Evolutionary conservation across 345 rosid species (phyloP).

Genomic region (Alliaria petiolata): DNA sequence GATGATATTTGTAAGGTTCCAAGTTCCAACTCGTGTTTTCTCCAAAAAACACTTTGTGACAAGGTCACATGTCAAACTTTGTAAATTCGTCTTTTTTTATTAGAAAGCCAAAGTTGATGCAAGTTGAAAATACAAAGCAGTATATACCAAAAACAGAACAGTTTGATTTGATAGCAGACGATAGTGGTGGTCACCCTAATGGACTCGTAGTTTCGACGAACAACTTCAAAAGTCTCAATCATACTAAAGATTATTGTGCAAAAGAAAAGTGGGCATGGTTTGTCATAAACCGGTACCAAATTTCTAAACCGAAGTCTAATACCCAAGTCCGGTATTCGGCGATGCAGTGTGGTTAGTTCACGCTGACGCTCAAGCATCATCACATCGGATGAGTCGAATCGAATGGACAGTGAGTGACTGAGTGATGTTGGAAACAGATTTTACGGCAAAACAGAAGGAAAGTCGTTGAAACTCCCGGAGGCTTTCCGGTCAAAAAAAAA

Average conservation of each 20-base stretch:
- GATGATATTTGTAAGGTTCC: too few relatives aligned
- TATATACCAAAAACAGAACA: too few relatives aligned
- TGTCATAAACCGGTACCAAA: constrained; percentile 3
- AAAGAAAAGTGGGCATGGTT: neutral
- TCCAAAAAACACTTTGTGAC: neutral
- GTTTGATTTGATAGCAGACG: too few relatives aligned
- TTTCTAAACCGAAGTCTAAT: neutral
- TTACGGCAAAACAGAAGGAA: neutral
- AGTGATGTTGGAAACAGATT: neutral
- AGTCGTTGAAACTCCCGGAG: neutral
- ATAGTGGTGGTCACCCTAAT: too few relatives aligned
- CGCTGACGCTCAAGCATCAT: neutral
- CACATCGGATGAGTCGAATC: constrained; percentile 4
- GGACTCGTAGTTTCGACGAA: too few relatives aligned
- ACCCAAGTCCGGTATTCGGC: neutral
- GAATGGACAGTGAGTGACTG: neutral
- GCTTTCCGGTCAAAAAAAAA: neutral
- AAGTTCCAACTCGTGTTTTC: neutral
- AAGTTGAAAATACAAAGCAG: too few relatives aligned
- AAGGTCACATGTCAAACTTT: too few relatives aligned
- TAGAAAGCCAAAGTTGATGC: too few relatives aligned
- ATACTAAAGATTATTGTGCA: too few relatives aligned
- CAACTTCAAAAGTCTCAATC: too few relatives aligned
- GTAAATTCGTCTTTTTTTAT: too few relatives aligned
- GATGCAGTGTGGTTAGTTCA: neutral